A percentile compares a stretch with the other conserved stretches of the same genome.
Conservation (phyloP, 306 rosid species). For the Lathyrus tuberosus region DNA sequence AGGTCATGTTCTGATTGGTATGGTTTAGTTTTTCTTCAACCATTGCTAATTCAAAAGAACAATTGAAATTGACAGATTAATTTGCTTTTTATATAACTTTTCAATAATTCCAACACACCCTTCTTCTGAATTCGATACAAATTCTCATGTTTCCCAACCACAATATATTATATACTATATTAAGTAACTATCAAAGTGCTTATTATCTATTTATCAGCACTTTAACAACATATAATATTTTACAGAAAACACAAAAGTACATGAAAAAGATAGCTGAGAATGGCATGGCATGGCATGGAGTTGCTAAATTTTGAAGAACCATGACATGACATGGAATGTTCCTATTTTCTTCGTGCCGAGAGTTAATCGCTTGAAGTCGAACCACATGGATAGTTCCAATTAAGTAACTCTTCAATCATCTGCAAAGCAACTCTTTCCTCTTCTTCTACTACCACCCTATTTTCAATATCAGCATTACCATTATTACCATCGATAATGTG, state of each 20-base stretch:
- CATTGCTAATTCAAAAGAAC: conserved; percentile 11
- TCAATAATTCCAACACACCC: neutral
- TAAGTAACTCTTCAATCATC: conserved; percentile 94
- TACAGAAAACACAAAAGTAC: conserved; percentile 29
- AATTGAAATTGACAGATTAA: conserved; percentile 42
- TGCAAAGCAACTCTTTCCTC: conserved; percentile 87
- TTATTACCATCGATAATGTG: conserved; percentile 17
- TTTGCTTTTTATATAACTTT: neutral
- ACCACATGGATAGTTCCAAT: conserved; percentile 66
- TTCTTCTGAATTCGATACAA: conserved; percentile 27
- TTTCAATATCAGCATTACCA: neutral
- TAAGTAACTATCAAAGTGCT: conserved; percentile 38
- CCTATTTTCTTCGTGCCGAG: conserved; percentile 34
- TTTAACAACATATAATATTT: conserved; percentile 8
- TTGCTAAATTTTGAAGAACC: conserved; percentile 33
- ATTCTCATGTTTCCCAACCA: conserved; percentile 27
- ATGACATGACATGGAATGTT: conserved; percentile 36
- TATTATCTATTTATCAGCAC: conserved; percentile 31
- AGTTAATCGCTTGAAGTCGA: conserved; percentile 44
- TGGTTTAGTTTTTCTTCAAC: conserved; percentile 9
- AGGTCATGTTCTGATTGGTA: conserved; percentile 19
- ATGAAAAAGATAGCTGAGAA: conserved; percentile 38
- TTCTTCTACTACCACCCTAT: conserved; percentile 50
- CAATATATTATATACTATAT: conserved; percentile 29
- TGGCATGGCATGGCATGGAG: neutral